These are phyloP conservation scores for Elongisporangium undulatum DNA, from an alignment of 352 stramenopile genomes.

Conservation along the genomic window DNA sequence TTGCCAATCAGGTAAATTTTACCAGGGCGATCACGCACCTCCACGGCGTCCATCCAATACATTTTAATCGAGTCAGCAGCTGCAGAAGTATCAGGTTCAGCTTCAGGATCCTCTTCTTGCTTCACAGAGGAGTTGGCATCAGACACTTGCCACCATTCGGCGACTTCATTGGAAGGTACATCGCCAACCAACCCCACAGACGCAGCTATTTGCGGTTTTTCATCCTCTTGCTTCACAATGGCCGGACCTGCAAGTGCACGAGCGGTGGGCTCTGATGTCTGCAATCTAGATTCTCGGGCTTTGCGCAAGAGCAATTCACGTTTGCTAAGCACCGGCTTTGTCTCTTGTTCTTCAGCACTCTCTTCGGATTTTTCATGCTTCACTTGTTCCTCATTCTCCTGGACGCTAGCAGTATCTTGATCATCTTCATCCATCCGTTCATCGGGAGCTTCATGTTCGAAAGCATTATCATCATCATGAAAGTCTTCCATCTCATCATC, in stretches of 20 bases:
- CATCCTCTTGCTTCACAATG: constrained; percentile 17
- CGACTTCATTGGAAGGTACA: constrained; percentile 84
- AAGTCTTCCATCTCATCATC: constrained; percentile 19
- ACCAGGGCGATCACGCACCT: constrained; percentile 91
- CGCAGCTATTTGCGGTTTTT: constrained; percentile 1
- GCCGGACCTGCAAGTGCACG: constrained; percentile 38
- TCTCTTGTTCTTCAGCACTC: constrained; percentile 9
- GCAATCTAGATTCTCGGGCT: constrained; percentile 45
- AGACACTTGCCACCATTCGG: constrained; percentile 78
- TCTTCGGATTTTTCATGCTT: constrained; percentile 20
- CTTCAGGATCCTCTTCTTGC: constrained; percentile 17
- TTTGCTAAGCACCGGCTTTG: constrained; percentile 48
- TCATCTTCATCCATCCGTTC: constrained; percentile 22
- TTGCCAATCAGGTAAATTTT: constrained; percentile 98
- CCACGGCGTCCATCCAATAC: constrained; percentile 97
- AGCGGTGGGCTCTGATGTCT: constrained; percentile 57
- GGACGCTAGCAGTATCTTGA: neutral
- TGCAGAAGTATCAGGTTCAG: constrained; percentile 20
- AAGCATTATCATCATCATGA: constrained; percentile 30
- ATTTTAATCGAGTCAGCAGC: constrained; percentile 87
- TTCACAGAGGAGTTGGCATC: constrained; percentile 16
- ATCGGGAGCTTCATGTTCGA: constrained; percentile 17
- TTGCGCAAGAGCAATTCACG: constrained; percentile 72
- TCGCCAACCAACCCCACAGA: constrained; percentile 17
- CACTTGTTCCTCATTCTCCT: constrained; percentile 2